phyloP scores from a whole-genome alignment of 2,329 filamentous ascomycete species.

The Xylariaceae sp. region DNA sequence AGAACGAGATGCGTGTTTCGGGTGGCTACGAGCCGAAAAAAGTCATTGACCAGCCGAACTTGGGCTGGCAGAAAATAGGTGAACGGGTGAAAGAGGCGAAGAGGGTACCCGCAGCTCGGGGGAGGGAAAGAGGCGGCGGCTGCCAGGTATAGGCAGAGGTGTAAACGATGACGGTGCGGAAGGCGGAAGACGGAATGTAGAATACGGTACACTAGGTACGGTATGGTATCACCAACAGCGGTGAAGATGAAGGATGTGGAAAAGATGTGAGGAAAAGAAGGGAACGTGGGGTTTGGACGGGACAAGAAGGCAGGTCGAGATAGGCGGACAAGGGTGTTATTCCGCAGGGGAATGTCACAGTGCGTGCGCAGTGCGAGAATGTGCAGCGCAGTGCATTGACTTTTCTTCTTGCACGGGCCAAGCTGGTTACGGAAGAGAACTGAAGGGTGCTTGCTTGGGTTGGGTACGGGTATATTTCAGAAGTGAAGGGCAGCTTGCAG shows the following conservation, averaged over 20 bases:
- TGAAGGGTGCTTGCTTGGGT: not conserved
- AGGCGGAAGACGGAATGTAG: too few species aligned
- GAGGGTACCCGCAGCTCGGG: constrained; percentile 9
- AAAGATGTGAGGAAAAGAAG: constrained; percentile 15
- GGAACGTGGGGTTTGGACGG: constrained; percentile 10
- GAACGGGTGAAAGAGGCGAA: constrained; percentile 19
- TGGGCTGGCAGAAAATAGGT: constrained; percentile 19
- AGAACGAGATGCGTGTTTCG: constrained; percentile 23
- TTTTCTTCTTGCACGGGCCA: not conserved
- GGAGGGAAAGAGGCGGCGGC: constrained; percentile 9
- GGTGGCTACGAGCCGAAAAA: constrained; percentile 23
- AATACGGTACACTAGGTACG: constrained; percentile 17
- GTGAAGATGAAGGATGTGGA: constrained; percentile 20
- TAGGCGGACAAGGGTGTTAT: not conserved
- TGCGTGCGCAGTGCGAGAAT: not conserved
- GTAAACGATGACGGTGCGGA: constrained; percentile 10
- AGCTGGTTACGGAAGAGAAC: not conserved
- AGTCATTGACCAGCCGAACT: constrained; percentile 26
- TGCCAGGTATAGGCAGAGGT: not conserved
- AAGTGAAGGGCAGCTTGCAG: constrained; percentile 7
- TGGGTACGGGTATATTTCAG: constrained; percentile 8
- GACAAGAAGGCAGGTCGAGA: not conserved
- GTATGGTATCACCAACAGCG: constrained; percentile 22
- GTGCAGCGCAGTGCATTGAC: not conserved
- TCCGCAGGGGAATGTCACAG: not conserved